Evolutionary conservation across 495 filamentous ascomycete genomes (phyloP), one percentile per base, ranked within the genome.

Genomic region (Aspergillus nidulans): DNA sequence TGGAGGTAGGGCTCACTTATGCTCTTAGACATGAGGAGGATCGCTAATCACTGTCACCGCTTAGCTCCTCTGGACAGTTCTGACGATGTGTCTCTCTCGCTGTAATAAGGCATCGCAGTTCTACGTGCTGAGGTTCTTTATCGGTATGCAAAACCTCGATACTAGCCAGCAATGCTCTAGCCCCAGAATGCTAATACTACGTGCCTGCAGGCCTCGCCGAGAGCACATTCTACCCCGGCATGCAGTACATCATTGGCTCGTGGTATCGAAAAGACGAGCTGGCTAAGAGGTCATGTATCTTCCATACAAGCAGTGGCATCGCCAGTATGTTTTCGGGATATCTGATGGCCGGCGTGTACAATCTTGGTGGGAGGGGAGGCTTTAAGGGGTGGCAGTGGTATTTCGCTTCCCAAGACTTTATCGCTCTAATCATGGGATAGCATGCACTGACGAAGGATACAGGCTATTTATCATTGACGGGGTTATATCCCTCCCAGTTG

Each of bases 211-310:
- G 75, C 6, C 65, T 78, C 7, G 69, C 72, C 4, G 76, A 78
- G 58, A 71, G 67, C 24, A 72, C 69, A 0, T 75, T 77, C 47
- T 79, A 76, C 41, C 73, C 71, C 6, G 74, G 74, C 10, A 75
- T 75, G 68, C 68, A 77, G 47, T 74, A 75, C 39, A 72, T 76
- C 32, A 71, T 78, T 42, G 70, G 72, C 6, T 72, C 69, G 5
- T 77, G 75, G 75, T 79, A 84, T 67, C 63, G 80, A 60, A 68
- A 79, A 72, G 67, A 79, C 69, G 66, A 84, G 65, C 53, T 85
- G 53, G 73, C 81, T 49, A 73, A 83, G 56, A 69, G 84, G 15
- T 79, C 79, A n/a, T 84, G 81, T 50, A 84, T 87, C 28, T 85
- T 86, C 63, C 80, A 84, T 38, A 77, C 78, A 0, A 77, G 70